Conservation (phyloP, 73 alveolate genomes). For the Paramecium sonneborni region DNA sequence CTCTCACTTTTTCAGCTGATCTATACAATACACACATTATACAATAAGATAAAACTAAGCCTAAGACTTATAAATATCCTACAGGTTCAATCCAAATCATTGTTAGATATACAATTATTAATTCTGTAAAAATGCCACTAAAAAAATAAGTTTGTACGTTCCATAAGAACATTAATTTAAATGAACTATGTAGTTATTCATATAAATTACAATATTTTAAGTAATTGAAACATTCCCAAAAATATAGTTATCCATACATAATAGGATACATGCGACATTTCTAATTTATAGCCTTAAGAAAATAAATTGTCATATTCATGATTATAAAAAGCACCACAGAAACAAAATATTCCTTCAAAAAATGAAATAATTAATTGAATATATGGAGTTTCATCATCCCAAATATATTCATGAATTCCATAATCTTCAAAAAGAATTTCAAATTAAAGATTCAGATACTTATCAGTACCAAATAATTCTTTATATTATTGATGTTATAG, state of each 20-base stretch:
- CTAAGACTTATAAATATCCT: slow-evolving; percentile 19
- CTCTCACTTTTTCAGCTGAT: slow-evolving; percentile 57
- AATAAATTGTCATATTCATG: neutral
- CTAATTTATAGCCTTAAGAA: neutral
- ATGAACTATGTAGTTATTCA: neutral
- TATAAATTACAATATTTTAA: neutral
- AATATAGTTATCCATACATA: slow-evolving; percentile 49
- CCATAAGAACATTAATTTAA: slow-evolving; percentile 19
- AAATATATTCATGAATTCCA: slow-evolving; percentile 38
- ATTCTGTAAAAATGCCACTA: slow-evolving; percentile 4
- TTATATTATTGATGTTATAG: neutral
- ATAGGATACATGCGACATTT: neutral
- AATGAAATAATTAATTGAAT: neutral
- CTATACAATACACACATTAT: slow-evolving; percentile 41
- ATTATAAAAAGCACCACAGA: slow-evolving; percentile 2
- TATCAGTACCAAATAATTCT: slow-evolving; percentile 45
- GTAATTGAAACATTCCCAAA: neutral
- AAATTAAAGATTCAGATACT: neutral
- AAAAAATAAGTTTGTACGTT: slow-evolving; percentile 24
- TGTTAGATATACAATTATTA: neutral
- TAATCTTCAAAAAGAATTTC: slow-evolving; percentile 43
- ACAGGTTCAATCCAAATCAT: slow-evolving; percentile 56
- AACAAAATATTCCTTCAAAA: slow-evolving; percentile 44
- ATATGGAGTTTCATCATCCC: slow-evolving; percentile 54
- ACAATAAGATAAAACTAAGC: neutral